phyloP scores from a whole-genome alignment of 345 rosid genomes.

The Aquilaria malaccensis region DNA sequence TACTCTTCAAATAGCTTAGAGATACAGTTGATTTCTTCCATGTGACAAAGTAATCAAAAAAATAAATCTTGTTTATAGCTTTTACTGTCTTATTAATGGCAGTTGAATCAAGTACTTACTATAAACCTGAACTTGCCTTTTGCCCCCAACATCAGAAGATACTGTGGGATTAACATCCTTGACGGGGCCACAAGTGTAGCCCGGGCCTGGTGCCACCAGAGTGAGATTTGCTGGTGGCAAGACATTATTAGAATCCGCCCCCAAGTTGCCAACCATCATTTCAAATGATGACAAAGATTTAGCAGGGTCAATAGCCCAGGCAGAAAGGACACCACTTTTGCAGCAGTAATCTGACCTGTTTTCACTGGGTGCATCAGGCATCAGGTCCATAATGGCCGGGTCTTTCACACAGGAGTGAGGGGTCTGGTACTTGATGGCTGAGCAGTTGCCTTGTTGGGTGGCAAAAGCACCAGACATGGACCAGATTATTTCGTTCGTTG shows the following conservation, averaged over 20 bases:
- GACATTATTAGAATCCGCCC: slow-evolving; percentile 31
- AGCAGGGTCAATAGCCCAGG: slow-evolving; percentile 40
- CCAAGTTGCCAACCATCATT: slow-evolving; percentile 47
- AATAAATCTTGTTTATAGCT: background rate
- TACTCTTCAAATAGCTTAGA: no score
- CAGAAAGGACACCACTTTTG: slow-evolving; percentile 54
- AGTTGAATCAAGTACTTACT: background rate
- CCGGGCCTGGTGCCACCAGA: slow-evolving; percentile 53
- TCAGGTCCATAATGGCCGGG: slow-evolving; percentile 46
- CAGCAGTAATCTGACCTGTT: slow-evolving; percentile 62
- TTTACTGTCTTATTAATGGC: background rate
- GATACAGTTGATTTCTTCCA: no score
- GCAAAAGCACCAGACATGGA: slow-evolving; percentile 38
- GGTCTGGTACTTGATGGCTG: slow-evolving; percentile 33
- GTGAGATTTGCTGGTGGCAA: slow-evolving; percentile 43
- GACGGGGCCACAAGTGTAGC: slow-evolving; percentile 37
- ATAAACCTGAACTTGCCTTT: background rate
- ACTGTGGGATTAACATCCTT: slow-evolving; percentile 26
- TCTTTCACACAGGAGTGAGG: slow-evolving; percentile 44
- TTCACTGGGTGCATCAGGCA: slow-evolving; percentile 43
- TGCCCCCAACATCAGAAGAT: background rate
- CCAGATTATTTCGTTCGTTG: slow-evolving; percentile 60
- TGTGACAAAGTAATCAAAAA: no score
- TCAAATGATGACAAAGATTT: slow-evolving; percentile 44
- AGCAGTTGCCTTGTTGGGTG: slow-evolving; percentile 61